Conservation (phyloP, 1,284 basidiomycete species). For the Fomes fomentarius region DNA sequence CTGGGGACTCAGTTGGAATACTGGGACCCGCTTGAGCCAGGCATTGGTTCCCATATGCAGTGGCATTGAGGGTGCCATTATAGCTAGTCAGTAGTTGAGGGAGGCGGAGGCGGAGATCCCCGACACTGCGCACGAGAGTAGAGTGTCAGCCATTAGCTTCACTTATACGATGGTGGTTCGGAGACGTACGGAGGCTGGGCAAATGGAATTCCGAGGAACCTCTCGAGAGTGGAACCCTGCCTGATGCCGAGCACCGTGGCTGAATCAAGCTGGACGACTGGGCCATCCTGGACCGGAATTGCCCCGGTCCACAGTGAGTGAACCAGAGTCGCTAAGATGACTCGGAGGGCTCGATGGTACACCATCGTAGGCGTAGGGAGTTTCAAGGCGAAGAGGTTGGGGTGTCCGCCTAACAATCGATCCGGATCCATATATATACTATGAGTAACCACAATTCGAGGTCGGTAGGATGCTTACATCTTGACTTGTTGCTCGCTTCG, state of each 20-base stretch:
- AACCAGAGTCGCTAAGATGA: too few species aligned
- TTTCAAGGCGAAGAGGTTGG: too few species aligned
- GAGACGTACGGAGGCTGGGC: slow-evolving; percentile 44
- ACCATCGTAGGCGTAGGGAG: too few species aligned
- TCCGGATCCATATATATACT: too few species aligned
- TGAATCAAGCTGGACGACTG: slow-evolving; percentile 2
- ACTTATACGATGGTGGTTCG: slow-evolving; percentile 34
- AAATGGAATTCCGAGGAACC: slow-evolving; percentile 57
- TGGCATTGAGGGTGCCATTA: slow-evolving; percentile 41
- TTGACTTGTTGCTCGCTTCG: too few species aligned
- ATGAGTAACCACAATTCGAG: too few species aligned
- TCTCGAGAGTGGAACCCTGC: slow-evolving; percentile 28
- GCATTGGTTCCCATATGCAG: slow-evolving; percentile 48
- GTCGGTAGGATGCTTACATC: too few species aligned
- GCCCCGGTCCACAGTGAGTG: too few species aligned
- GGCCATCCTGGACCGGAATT: too few species aligned
- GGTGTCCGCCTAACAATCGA: too few species aligned
- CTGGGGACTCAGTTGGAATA: slow-evolving; percentile 32
- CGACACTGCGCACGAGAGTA: slow-evolving; percentile 33
- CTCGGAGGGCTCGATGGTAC: too few species aligned
- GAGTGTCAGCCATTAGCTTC: slow-evolving; percentile 21
- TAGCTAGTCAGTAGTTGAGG: slow-evolving; percentile 46
- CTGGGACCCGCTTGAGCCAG: slow-evolving; percentile 44
- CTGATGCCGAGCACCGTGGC: slow-evolving; percentile 3
- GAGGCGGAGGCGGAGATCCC: slow-evolving; percentile 42